Conservation (phyloP, 495 filamentous ascomycete species). For the Acidomyces sp. region DNA sequence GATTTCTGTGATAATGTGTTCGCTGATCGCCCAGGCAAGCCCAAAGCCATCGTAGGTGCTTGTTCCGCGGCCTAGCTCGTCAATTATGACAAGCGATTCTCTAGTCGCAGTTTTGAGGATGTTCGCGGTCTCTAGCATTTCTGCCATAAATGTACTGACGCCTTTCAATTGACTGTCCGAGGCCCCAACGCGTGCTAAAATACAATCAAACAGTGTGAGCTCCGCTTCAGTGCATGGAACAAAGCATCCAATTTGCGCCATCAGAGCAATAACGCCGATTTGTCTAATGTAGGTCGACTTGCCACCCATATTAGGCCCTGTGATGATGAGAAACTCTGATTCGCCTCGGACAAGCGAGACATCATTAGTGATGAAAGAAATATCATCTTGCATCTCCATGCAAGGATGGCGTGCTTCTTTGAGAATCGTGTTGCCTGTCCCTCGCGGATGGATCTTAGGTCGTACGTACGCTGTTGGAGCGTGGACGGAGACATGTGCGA, state of each 20-base stretch:
- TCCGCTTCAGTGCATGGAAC: conserved; percentile 86
- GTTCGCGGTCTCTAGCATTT: conserved; percentile 98
- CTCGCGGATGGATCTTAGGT: conserved; percentile 82
- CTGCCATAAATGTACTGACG: conserved; percentile 98
- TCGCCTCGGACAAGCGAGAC: conserved; percentile 66
- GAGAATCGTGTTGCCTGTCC: conserved; percentile 77
- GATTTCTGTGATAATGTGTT: conserved; percentile 93
- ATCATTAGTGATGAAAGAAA: conserved; percentile 97
- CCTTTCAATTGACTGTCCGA: conserved; percentile 95
- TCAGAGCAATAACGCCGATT: conserved; percentile 91
- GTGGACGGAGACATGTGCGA: conserved; percentile 88
- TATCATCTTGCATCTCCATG: conserved; percentile 98
- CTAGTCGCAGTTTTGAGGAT: conserved; percentile 94
- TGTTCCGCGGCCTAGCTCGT: conserved; percentile 95
- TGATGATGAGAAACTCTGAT: conserved; percentile 92
- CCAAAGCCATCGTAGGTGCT: conserved; percentile 98
- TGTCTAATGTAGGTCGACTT: conserved; percentile 98
- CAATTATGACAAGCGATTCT: conserved; percentile 93
- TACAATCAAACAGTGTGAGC: conserved; percentile 93
- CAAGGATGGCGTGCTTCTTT: conserved; percentile 93
- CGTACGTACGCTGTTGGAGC: conserved; percentile 84
- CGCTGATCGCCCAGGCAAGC: conserved; percentile 94
- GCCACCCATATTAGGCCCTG: conserved; percentile 97
- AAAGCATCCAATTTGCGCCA: conserved; percentile 96
- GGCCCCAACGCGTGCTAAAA: conserved; percentile 90